A percentile compares a stretch with the other conserved stretches of the same genome.
Conservation (phyloP, 1,139 yeast species). For the Spencermartinsiella ligniputridi region DNA sequence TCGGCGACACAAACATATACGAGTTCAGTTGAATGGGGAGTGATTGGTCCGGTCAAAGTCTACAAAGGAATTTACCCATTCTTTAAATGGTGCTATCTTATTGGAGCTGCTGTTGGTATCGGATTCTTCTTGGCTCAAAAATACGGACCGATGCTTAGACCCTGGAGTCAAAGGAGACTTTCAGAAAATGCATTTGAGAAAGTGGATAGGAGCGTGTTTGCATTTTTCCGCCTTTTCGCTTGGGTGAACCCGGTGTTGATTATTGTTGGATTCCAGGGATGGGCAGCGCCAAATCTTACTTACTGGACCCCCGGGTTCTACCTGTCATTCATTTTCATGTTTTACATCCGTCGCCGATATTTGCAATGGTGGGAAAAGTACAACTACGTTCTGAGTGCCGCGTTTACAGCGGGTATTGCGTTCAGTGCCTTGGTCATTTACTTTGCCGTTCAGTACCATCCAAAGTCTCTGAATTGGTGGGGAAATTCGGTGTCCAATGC, state of each 20-base stretch:
- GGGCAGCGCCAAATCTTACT: constrained; percentile 45
- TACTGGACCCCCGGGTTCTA: constrained; percentile 48
- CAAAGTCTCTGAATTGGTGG: constrained; percentile 48
- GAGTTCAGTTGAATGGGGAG: constrained; percentile 2
- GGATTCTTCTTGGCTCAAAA: constrained; percentile 23
- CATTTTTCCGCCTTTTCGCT: constrained; percentile 39
- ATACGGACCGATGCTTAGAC: constrained; percentile 35
- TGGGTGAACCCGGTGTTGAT: constrained; percentile 45
- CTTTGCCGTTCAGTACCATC: constrained; percentile 47
- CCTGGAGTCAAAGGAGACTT: neutral
- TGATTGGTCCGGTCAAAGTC: constrained; percentile 1
- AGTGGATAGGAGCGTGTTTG: constrained; percentile 22
- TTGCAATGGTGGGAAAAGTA: constrained; percentile 44
- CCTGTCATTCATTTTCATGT: constrained; percentile 49
- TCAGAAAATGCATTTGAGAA: constrained; percentile 5
- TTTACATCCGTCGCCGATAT: constrained; percentile 45
- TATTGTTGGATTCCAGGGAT: constrained; percentile 41
- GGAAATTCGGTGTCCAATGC: constrained; percentile 45
- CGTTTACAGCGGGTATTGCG: constrained; percentile 50
- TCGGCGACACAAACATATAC: constrained; percentile 1
- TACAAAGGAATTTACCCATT: constrained; percentile 30
- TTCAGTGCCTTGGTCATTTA: constrained; percentile 41
- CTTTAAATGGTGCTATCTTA: constrained; percentile 41
- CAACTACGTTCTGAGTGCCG: constrained; percentile 53
- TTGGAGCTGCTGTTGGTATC: constrained; percentile 41